Evolutionary conservation across 768 basidiomycete genomes (phyloP), one percentile per base, ranked within the genome.

Genomic region (Trametes coccinea): DNA sequence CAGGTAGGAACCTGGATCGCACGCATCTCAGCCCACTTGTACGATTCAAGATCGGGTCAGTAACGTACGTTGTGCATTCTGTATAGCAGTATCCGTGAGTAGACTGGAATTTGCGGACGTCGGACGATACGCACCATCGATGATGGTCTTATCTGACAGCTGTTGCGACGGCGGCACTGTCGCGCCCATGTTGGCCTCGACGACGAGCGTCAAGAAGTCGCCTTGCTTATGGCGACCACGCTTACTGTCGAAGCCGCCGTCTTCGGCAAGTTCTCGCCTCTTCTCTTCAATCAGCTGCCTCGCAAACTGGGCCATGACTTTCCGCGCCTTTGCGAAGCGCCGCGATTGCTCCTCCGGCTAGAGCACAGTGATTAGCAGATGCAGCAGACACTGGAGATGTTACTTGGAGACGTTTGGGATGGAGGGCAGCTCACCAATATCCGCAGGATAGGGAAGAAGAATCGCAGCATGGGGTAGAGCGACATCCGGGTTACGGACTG

Each of bases 121-220:
- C 59, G 51, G 31, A 13, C 17, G 33, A 3, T 14, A 59, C 59
- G 53, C 29, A 70, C 73, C 75, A 10, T 69, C 73, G 8, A 73
- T 59, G 39, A 77, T 73, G 27, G 75, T 75, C 46, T 70, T 67
- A 48, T 77, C 75, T 4, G 72, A 70, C 56, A 77, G 50, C 34
- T 63, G 59, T 61, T 72, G 70, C 5, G 62, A 64, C 1, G 67
- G 69, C 0, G 71, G 66, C 1, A 74, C 67, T 14, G 27, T 22
- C 5, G 47, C 34, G 16, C 34, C 34, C 67, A 74, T 66, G 56
- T 76, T 76, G 0, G 74, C 73, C 27, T 67, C 59, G n/a, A 75
- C 62, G 3, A 74, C 52, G 8, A 70, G 55, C 5, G 69, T 70
- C 34, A 74, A 57, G 3, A 74, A 54, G 62, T 74, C 72, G 9